Base-by-base conservation (phyloP, 768 basidiomycete species). In the Calvatia gigantea region DNA sequence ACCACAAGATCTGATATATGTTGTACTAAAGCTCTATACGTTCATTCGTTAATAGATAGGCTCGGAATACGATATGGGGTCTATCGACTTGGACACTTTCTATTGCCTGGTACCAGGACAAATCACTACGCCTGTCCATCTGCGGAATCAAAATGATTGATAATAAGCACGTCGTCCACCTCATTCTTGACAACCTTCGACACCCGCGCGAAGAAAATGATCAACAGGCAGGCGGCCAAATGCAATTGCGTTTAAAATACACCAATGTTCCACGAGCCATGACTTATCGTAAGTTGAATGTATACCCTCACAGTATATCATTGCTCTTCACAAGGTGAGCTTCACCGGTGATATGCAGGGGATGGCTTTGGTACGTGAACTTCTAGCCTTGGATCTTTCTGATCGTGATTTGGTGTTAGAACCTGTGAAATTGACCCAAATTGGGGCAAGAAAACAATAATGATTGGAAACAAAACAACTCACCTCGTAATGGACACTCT, bases 401-500 rank as follows among this genome's bases (percentile, higher is more conserved):
- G 54, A 42, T 56, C 46, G 32, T 56, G 29, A n/a, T 39, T 47
- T n/a, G 54, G 54, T 12, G 54, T 55, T 3, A 27, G 54, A 47
- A 55, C 54, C 54, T 55, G 37, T 31, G 29, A n/a, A 41, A 31
- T 17, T 3, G 37, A 55, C 19, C 47, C n/a, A n/a, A 38, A 31
- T 56, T 19, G 17, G 23, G 35, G 21, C 28, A 47, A 25, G 38
- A 47, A 19, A 27, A 28, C 19, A 56, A 49, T 49, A 49, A 48
- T 48, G 42, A 29, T 28, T 39, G 8, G 1, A 17, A 19, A 15
- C 23, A 27, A 29, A 44, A 15, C 19, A 38, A n/a, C 65, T 60
- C 51, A 69, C 68, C 66, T 67, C 64, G 51, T 59, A 65, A 25
- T 56, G 58, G 38, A 64, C 61, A 21, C 62, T 62, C 27, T 60